Conservation (phyloP, 306 rosid species). For the Ochetophila trinervis region DNA sequence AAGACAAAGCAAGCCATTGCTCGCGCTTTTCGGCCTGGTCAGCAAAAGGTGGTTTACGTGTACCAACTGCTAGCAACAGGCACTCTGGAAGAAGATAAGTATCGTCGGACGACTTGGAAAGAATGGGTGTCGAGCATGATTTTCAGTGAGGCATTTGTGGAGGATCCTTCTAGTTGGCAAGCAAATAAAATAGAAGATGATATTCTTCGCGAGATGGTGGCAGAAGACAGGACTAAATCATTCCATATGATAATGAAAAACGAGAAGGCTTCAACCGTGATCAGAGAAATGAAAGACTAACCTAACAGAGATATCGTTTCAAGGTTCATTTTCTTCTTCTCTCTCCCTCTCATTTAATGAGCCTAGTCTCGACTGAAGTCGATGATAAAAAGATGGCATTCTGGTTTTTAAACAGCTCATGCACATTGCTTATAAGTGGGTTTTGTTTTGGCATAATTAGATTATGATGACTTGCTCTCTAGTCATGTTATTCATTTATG, state of each 20-base stretch:
- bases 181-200: slow-evolving; percentile 90
- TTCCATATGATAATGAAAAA: slow-evolving; percentile 94
- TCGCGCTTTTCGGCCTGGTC: slow-evolving; percentile 89
- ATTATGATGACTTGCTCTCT: no score
- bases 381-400: no score
- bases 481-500: no score
- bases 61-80: slow-evolving; percentile 82
- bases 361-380: no score
- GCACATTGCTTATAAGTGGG: no score
- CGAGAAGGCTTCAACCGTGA: slow-evolving; percentile 81
- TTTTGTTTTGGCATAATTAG: no score
- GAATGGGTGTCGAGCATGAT: slow-evolving; percentile 98
- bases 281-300: slow-evolving; percentile 30
- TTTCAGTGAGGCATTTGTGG: slow-evolving; percentile 87
- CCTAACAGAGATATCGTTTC: no score
- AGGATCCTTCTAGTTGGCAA: slow-evolving; percentile 89
- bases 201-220: slow-evolving; percentile 78
- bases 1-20: slow-evolving; percentile 97
- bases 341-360: no score
- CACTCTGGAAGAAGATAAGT: slow-evolving; percentile 81
- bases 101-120: slow-evolving; percentile 80
- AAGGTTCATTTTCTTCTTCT: no score
- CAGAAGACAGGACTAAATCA: slow-evolving; percentile 64
- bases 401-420: no score
- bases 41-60: slow-evolving; percentile 79